Evolutionary conservation across 331 rosid genomes (phyloP), one percentile per base, ranked within the genome.

Genomic region (Prunus yedoensis): DNA sequence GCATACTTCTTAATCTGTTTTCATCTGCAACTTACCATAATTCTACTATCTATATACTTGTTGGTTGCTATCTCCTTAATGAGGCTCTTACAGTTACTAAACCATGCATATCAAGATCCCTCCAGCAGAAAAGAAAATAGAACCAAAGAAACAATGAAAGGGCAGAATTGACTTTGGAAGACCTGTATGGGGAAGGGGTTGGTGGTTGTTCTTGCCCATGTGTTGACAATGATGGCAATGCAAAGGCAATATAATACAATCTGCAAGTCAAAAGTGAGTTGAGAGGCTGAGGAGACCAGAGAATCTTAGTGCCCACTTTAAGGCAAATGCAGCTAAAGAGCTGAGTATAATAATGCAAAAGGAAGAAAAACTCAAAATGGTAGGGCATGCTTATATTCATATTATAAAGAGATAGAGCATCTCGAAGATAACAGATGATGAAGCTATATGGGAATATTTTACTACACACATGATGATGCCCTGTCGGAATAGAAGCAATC

Each of bases 401-500:
- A 70, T 45, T 35, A 62, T 11, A 76, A 53, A 65, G 76, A 53
- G 80, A 61, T 85, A 74, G 14, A 58, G 68, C 69, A 79, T 79
- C 58, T 71, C 43, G 11, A 75, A 79, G 54, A 76, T 81, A 30
- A 43, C 30, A 2, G 68, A 78, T 63, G 27, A 25, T 38, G 77
- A 75, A 27, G 51, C 30, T 66, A 61, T 66, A 61, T 66, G 49
- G 71, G 71, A 53, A 7, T 56, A 80, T 77, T 77, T 35, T 35
- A 5, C 41, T 5, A 1, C 41, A 35, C 79, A 51, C n/a, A 51
- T 54, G 32, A 73, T 82, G 81, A 85, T 84, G 87, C 73, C 68
- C 52, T 90, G 96, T 85, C 86, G 89, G 93, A 86, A 88, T 78
- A 69, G 91, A 90, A 87, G 73, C 77, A 57, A 57, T 72, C 66